Percentiles rank a stretch among this genome's conserved stretches.
phyloP scores from a whole-genome alignment of 441 rosid species.

The Viola pubescens region DNA sequence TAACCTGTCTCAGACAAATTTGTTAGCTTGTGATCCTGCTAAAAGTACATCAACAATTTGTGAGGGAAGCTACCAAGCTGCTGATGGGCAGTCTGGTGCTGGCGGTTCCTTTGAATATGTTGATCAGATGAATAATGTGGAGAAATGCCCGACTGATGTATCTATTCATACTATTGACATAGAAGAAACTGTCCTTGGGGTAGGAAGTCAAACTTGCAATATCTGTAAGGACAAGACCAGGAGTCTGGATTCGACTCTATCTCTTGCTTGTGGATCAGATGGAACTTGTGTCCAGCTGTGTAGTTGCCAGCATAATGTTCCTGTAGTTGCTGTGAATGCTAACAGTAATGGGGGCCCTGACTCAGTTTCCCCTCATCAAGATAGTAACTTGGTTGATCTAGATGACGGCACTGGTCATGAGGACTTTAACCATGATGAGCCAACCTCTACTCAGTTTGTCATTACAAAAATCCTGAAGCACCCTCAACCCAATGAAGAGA shows the following conservation, averaged over 20 bases:
- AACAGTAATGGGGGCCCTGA: conserved; percentile 22
- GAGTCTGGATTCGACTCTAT: conserved; percentile 13
- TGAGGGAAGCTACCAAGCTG: conserved; percentile 29
- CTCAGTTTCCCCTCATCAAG: conserved; percentile 29
- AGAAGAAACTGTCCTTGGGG: conserved; percentile 19
- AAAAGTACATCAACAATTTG: conserved; percentile 38
- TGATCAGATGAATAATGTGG: conserved; percentile 19
- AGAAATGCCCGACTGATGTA: conserved; percentile 20
- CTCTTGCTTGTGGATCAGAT: conserved; percentile 25
- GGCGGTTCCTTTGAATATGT: conserved; percentile 26
- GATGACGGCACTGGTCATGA: conserved; percentile 18
- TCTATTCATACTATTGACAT: conserved; percentile 20
- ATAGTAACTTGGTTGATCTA: conserved; percentile 29
- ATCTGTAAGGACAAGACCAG: conserved; percentile 17
- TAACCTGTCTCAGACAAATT: conserved; percentile 23
- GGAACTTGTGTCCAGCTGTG: conserved; percentile 21
- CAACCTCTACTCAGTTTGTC: conserved; percentile 8
- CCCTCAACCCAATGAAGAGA: conserved; percentile 31
- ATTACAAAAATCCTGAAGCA: conserved; percentile 20
- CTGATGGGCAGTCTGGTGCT: conserved; percentile 30
- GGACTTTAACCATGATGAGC: conserved; percentile 16
- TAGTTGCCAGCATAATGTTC: conserved; percentile 18
- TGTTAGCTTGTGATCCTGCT: conserved; percentile 22
- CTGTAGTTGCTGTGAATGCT: conserved; percentile 23
- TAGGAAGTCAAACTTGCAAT: conserved; percentile 18